These are phyloP conservation scores for Aspergillus sp. DNA, from an alignment of 2,329 filamentous ascomycete species.

Conservation along the genomic window DNA sequence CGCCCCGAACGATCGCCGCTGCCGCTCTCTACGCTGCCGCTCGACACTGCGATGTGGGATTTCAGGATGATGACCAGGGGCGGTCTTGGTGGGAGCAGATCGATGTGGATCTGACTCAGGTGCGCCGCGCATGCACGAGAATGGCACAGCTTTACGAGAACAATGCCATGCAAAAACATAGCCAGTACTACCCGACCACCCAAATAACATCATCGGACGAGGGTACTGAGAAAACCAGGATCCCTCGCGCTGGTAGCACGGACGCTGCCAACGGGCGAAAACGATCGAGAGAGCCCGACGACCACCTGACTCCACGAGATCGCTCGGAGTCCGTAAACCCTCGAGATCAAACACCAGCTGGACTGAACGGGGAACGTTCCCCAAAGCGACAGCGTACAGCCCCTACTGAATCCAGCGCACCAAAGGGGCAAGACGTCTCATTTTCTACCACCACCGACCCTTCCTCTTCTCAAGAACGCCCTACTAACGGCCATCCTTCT, in stretches of 20 bases:
- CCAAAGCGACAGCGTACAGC: constrained; percentile 34
- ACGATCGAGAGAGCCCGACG: constrained; percentile 34
- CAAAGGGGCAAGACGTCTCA: neutral
- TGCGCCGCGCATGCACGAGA: constrained; percentile 68
- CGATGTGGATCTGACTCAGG: constrained; percentile 65
- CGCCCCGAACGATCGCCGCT: constrained; percentile 75
- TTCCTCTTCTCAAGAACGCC: constrained; percentile 9
- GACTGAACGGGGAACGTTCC: constrained; percentile 25
- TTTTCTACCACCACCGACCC: neutral
- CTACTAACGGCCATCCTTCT: constrained; percentile 13
- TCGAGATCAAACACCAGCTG: constrained; percentile 4
- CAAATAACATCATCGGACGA: constrained; percentile 26
- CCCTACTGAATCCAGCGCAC: constrained; percentile 11
- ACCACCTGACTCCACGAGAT: constrained; percentile 1
- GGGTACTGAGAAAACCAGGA: constrained; percentile 33
- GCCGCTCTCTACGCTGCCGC: constrained; percentile 83
- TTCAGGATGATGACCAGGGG: constrained; percentile 68
- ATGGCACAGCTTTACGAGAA: constrained; percentile 58
- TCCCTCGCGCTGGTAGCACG: constrained; percentile 23
- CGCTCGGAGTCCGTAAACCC: constrained; percentile 6
- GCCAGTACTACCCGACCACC: constrained; percentile 39
- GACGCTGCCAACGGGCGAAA: constrained; percentile 29
- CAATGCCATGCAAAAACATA: constrained; percentile 38
- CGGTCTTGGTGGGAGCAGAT: constrained; percentile 84
- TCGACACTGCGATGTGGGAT: constrained; percentile 65